A percentile compares a stretch with the other conserved stretches of the same genome.
These are phyloP conservation scores for Lentithecium fluviatile DNA, from an alignment of 495 filamentous ascomycete genomes.

Conservation along the genomic window DNA sequence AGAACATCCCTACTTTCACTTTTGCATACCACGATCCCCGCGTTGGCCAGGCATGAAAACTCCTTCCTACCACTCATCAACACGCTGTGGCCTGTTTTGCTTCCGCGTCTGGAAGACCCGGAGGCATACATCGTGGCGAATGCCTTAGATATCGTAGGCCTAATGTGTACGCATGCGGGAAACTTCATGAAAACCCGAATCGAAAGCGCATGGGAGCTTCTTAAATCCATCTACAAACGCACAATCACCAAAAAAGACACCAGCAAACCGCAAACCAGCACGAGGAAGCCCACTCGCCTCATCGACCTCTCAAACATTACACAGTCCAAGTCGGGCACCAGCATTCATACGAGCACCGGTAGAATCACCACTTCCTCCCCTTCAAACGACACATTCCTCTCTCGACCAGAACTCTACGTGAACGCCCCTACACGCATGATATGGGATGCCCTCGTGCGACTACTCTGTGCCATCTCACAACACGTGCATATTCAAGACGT, in stretches of 20 bases:
- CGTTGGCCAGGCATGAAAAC: constrained; percentile 70
- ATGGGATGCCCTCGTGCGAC: constrained; percentile 57
- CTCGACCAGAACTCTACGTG: constrained; percentile 37
- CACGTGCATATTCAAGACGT: constrained; percentile 60
- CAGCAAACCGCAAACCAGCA: not conserved
- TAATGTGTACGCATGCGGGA: constrained; percentile 64
- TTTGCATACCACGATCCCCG: constrained; percentile 63
- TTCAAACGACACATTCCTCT: not conserved
- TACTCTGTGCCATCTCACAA: constrained; percentile 54
- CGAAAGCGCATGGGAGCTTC: constrained; percentile 63
- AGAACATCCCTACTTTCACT: constrained; percentile 73
- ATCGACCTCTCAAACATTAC: not conserved
- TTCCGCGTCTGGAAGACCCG: constrained; percentile 67
- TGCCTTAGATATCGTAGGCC: constrained; percentile 63
- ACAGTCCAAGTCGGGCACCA: no score
- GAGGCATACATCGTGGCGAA: constrained; percentile 72
- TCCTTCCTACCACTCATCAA: constrained; percentile 86
- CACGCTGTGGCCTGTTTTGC: constrained; percentile 79
- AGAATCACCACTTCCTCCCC: constrained; percentile 14
- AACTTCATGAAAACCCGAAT: constrained; percentile 76
- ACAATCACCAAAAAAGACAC: not conserved
- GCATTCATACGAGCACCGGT: no score
- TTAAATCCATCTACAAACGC: constrained; percentile 36
- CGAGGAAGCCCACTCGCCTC: not conserved
- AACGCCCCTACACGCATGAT: constrained; percentile 55